phyloP scores from a whole-genome alignment of 148 eudicot species.

The Drosera capensis region DNA sequence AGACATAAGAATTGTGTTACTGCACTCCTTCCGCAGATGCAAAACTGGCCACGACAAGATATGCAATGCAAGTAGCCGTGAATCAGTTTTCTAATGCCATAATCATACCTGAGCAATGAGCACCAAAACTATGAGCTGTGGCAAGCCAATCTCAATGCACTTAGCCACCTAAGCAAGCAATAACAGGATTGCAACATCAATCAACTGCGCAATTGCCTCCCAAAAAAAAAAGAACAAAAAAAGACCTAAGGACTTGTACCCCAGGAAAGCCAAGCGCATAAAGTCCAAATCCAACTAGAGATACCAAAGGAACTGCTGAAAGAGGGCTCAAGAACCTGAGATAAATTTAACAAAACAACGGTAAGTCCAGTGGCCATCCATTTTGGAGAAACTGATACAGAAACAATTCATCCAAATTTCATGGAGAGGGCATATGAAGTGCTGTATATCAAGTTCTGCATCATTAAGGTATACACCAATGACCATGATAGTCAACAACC shows the following conservation, averaged over 20 bases:
- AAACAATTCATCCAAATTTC: too few relatives aligned
- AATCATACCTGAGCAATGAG: conserved; percentile 67
- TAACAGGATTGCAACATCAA: conserved; percentile 5
- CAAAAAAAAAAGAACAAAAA: too few relatives aligned
- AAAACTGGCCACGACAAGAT: too few relatives aligned
- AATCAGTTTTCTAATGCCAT: too few relatives aligned
- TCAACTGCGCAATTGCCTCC: too few relatives aligned
- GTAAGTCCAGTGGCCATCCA: conserved; percentile 4
- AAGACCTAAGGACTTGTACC: too few relatives aligned
- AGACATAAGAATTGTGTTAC: neutral
- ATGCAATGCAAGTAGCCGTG: too few relatives aligned
- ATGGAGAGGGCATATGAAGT: too few relatives aligned
- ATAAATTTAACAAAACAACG: neutral
- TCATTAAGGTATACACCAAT: too few relatives aligned
- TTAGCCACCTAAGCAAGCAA: conserved; percentile 69
- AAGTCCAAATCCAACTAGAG: conserved; percentile 88
- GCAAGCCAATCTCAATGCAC: conserved; percentile 93
- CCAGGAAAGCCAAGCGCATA: conserved; percentile 97
- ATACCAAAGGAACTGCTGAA: conserved; percentile 84
- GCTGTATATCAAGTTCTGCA: too few relatives aligned
- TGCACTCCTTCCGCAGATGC: too few relatives aligned
- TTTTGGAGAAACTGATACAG: too few relatives aligned
- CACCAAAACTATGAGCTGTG: conserved; percentile 62
- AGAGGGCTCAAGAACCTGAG: conserved; percentile 81
- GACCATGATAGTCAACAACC: conserved; percentile 1